Conservation (phyloP, 768 basidiomycete species). For the Cystofilobasidium ferigula region DNA sequence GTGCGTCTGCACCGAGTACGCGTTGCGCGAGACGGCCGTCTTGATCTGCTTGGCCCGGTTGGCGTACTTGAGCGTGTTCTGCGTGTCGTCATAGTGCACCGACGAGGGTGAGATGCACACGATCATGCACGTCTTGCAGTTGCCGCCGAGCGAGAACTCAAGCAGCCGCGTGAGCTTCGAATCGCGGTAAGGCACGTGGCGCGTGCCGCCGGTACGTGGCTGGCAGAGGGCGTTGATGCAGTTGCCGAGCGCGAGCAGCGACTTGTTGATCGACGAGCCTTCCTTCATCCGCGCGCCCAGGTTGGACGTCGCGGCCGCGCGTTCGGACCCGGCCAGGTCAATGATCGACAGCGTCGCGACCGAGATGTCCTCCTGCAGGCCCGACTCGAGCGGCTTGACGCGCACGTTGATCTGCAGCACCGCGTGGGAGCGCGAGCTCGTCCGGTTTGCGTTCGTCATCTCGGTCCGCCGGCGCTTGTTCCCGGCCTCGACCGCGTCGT, state of each 20-base stretch:
- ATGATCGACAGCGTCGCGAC: constrained; percentile 94
- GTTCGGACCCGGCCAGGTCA: constrained; percentile 92
- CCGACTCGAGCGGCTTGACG: constrained; percentile 64
- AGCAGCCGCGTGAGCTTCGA: constrained; percentile 94
- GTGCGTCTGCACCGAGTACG: constrained; percentile 86
- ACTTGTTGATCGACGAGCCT: constrained; percentile 98
- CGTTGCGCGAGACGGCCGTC: constrained; percentile 89
- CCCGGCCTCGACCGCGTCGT: constrained; percentile 79
- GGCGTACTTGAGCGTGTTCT: constrained; percentile 94
- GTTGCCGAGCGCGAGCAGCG: constrained; percentile 88
- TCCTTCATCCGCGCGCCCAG: constrained; percentile 98
- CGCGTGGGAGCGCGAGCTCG: constrained; percentile 92
- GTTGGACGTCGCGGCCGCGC: constrained; percentile 89
- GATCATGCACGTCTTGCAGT: constrained; percentile 99
- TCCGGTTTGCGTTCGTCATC: constrained; percentile 90
- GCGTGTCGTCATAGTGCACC: constrained; percentile 93
- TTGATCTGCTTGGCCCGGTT: constrained; percentile 97
- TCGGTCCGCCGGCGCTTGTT: constrained; percentile 83
- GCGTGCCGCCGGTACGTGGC: constrained; percentile 52
- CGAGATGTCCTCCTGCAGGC: constrained; percentile 62
- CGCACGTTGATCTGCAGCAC: constrained; percentile 91
- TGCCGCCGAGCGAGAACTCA: constrained; percentile 95
- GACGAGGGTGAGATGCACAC: constrained; percentile 94
- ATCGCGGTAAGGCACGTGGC: constrained; percentile 93
- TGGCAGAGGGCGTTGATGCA: constrained; percentile 96